Conservation (phyloP, 1,139 yeast genomes). For the Suhomyces anneliseae region DNA sequence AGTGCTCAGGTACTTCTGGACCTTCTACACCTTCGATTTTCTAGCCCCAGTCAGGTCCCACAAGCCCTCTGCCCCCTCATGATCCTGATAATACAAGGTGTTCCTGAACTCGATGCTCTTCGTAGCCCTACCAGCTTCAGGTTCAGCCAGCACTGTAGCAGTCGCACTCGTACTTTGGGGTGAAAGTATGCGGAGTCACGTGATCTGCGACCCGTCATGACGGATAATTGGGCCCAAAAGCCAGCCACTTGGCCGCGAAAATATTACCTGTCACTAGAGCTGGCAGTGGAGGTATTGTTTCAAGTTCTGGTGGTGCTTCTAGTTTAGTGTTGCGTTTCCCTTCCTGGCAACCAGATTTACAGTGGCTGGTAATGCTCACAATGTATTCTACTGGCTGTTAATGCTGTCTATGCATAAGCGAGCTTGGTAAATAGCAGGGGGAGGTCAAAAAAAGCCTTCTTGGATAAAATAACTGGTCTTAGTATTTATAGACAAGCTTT, state of each 20-base stretch:
- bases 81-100: neutral
- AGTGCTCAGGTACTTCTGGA: no score
- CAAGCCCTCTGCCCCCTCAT: no score
- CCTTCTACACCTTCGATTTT: no score
- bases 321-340: neutral
- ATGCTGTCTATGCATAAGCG: constrained; percentile 6
- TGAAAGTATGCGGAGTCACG: neutral
- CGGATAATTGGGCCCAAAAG: neutral
- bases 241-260: constrained; percentile 2
- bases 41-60: no score
- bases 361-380: constrained; percentile 8
- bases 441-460: neutral
- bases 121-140: neutral
- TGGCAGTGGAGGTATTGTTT: constrained; percentile 2
- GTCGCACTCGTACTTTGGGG: neutral
- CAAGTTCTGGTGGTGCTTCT: constrained; percentile 1
- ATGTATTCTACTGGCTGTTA: constrained; percentile 6
- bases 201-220: neutral
- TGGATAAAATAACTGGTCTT: neutral
- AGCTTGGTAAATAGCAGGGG: constrained; percentile 1
- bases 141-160: neutral
- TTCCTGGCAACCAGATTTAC: constrained; percentile 2
- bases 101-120: neutral
- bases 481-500: neutral
- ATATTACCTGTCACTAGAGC: neutral